Base-by-base conservation (phyloP, 2,329 filamentous ascomycete genomes). In the Dactylellina drechsleri region DNA sequence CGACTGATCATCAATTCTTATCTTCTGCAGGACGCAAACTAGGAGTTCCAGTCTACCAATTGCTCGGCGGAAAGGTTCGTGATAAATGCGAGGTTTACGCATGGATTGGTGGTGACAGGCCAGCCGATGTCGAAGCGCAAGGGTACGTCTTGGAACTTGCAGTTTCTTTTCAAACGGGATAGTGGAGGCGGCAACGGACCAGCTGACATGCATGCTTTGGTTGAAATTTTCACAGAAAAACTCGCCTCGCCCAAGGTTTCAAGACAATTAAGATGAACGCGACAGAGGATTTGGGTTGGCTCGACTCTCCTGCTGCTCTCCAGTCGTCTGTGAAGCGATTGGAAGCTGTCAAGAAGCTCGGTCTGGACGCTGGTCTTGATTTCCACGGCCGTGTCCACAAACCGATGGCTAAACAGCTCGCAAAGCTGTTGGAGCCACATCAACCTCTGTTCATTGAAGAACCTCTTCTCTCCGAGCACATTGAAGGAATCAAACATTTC, bases 361-460 rank as follows among this genome's bases (percentile, higher is more conserved):
- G 90, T 0, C 85, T 93, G 77, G 90, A 93, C 67, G 90, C 86
- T 0, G 91, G 88, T 1, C 84, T 93, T 26, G 91, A 93, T 78
- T 93, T 93, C 81, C 91, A 93, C 80, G 91, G 91, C 2, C 87
- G 90, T 7, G 83, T 92, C 0, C 91, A 93, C 81, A 90, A 90
- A 76, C 89, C 90, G n/a, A 93, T 93, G 90, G 91, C 90, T 0
- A 92, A 91, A 78, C 91, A 93, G 78, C 85, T 93, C 1, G 89
- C 89, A 0, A 86, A 86, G 68, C 84, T 86, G 0, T 84, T 93
- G 0, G 90, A 90, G 76, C 89, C 90, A 0, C 85, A 91, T 77
- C 84, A 84, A 0, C 91, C 90, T 0, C 82, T 93, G n/a, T 93
- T 92, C 80, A 88, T 93, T 50, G 91, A 92, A 80, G 90, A 92